Conservation (phyloP, 2,329 filamentous ascomycete species). For the Fusarium scirpi region DNA sequence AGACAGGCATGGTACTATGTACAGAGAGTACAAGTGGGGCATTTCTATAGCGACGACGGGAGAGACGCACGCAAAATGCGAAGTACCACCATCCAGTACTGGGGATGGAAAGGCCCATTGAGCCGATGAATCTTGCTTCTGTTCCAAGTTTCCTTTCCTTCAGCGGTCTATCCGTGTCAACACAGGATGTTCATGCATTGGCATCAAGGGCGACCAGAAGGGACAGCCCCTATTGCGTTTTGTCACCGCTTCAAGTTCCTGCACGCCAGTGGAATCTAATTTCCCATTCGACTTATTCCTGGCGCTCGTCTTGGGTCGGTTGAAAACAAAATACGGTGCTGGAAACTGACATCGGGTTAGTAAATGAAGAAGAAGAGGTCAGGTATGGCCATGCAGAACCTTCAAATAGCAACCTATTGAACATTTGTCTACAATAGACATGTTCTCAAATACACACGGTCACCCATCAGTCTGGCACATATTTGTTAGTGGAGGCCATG, state of each 20-base stretch:
- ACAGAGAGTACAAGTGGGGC: background rate
- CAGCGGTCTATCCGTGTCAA: too few relatives aligned
- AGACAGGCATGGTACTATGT: background rate
- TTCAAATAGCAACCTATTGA: background rate
- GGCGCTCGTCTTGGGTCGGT: background rate
- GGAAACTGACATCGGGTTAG: background rate
- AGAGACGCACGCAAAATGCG: background rate
- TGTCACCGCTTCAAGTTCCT: background rate
- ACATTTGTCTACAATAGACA: background rate
- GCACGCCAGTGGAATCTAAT: background rate
- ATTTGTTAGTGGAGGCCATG: background rate
- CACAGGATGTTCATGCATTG: background rate
- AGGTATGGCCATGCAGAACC: background rate
- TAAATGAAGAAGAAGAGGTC: background rate
- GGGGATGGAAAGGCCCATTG: background rate
- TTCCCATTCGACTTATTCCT: background rate
- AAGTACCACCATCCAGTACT: background rate
- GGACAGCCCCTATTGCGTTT: background rate
- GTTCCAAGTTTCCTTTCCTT: background rate
- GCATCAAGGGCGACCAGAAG: background rate
- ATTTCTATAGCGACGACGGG: slow-evolving; percentile 10
- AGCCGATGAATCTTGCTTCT: background rate
- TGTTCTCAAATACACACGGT: background rate
- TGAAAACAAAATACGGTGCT: background rate
- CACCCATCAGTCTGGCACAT: background rate